phyloP scores from a whole-genome alignment of 257 asterid species.

The Ehretia macrophylla region DNA sequence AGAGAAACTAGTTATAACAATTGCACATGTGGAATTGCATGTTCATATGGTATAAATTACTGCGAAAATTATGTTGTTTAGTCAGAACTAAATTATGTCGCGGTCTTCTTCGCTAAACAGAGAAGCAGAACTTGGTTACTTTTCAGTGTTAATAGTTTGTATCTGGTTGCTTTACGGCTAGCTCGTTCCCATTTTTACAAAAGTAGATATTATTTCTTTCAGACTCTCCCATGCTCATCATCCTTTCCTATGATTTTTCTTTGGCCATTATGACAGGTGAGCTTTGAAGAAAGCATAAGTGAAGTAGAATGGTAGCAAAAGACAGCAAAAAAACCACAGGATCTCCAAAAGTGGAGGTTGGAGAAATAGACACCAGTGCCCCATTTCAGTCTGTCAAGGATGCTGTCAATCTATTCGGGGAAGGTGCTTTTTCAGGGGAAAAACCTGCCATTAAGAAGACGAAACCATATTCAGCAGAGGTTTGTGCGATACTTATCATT shows the following conservation, averaged over 20 bases:
- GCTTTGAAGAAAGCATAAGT: neutral
- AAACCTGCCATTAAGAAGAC: conserved; percentile 7
- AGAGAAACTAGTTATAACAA: no score
- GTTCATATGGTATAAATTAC: no score
- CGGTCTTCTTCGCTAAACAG: no score
- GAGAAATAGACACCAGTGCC: conserved; percentile 28
- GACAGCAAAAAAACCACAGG: conserved; percentile 1
- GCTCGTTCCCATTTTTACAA: no score
- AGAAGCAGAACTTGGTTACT: no score
- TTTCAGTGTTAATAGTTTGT: neutral
- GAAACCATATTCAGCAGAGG: conserved; percentile 7
- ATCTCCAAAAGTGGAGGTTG: conserved; percentile 24
- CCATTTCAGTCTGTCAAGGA: conserved; percentile 27
- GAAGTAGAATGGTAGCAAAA: neutral
- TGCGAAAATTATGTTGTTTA: no score
- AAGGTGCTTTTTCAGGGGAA: conserved; percentile 2
- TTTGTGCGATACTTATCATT: neutral
- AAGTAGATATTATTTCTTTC: neutral
- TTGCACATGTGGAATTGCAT: no score
- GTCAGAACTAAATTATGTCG: no score
- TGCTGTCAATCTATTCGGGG: conserved; percentile 17
- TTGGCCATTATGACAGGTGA: neutral
- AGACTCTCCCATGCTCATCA: neutral
- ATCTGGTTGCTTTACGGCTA: neutral
- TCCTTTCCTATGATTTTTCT: neutral